Evolutionary conservation across 2,329 filamentous ascomycete species (phyloP).

Genomic region (Colletotrichum lupini): DNA sequence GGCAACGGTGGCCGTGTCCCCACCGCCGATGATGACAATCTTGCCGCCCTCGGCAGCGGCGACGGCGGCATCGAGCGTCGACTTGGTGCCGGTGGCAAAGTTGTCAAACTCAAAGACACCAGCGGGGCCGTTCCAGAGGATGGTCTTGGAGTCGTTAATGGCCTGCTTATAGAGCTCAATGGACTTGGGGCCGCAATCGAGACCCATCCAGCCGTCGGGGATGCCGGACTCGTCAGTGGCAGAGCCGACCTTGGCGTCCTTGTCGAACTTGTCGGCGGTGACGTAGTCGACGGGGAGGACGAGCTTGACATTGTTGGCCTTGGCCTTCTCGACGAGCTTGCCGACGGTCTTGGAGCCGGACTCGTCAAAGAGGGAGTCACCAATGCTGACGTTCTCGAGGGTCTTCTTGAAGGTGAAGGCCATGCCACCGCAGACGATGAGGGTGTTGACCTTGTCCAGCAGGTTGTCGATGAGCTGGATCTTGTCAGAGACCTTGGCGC

Average conservation of each 20-base stretch:
- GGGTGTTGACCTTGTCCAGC: conserved; percentile 95
- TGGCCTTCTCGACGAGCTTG: conserved; percentile 91
- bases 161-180: conserved; percentile 88
- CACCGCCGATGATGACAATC: conserved; percentile 98
- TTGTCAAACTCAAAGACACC: conserved; percentile 98
- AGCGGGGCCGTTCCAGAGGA: conserved; percentile 98
- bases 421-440: conserved; percentile 98
- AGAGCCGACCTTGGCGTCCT: conserved; percentile 82
- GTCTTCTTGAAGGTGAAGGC: conserved; percentile 99
- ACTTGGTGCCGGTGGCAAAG: conserved; percentile 93
- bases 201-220: conserved; percentile 97
- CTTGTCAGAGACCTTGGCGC: conserved; percentile 99
- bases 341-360: conserved; percentile 91
- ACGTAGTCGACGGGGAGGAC: conserved; percentile 95
- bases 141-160: conserved; percentile 90
- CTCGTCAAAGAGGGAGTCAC: conserved; percentile 92
- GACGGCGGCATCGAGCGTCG: conserved; percentile 89
- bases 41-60: conserved; percentile 83
- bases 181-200: conserved; percentile 92
- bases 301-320: conserved; percentile 95
- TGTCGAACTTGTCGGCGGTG: conserved; percentile 93
- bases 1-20: conserved; percentile 97
- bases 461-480: conserved; percentile 99
- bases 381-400: conserved; percentile 90
- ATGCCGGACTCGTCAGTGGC: conserved; percentile 91